A percentile compares a stretch with the other conserved stretches of the same genome.
Evolutionary conservation across 257 asterid species (phyloP).

Genomic region (Jacaranda copaia): DNA sequence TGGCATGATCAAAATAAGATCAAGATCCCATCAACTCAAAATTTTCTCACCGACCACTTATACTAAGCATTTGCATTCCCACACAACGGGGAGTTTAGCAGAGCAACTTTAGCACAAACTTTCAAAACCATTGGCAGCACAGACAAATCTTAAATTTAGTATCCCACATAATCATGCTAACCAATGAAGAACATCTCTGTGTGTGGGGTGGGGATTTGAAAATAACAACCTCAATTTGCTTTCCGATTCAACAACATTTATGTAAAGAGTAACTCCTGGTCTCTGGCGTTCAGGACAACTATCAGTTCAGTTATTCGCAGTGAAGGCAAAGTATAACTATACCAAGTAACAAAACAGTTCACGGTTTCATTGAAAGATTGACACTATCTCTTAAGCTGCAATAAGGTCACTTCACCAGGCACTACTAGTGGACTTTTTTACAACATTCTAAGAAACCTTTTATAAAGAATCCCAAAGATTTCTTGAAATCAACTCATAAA

Average conservation of each 20-base stretch:
- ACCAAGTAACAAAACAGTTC: neutral
- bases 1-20: too few species aligned
- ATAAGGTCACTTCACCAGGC: constrained; percentile 3
- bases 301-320: constrained; percentile 9
- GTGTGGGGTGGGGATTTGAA: neutral
- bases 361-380: constrained; percentile 8
- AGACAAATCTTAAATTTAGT: too few species aligned
- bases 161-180: too few species aligned
- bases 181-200: too few species aligned
- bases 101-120: too few species aligned
- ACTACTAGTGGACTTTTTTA: constrained; percentile 28
- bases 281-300: neutral
- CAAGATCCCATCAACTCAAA: too few species aligned
- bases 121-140: too few species aligned
- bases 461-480: constrained; percentile 34
- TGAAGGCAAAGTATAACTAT: constrained; percentile 12
- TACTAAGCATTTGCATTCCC: too few species aligned
- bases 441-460: constrained; percentile 32
- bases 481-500: constrained; percentile 31
- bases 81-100: too few species aligned
- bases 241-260: neutral
- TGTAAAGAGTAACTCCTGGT: neutral
- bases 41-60: too few species aligned
- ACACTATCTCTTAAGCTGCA: neutral
- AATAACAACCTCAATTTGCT: neutral